Conservation (phyloP, 2,329 filamentous ascomycete genomes). For the Fusarium sp. region DNA sequence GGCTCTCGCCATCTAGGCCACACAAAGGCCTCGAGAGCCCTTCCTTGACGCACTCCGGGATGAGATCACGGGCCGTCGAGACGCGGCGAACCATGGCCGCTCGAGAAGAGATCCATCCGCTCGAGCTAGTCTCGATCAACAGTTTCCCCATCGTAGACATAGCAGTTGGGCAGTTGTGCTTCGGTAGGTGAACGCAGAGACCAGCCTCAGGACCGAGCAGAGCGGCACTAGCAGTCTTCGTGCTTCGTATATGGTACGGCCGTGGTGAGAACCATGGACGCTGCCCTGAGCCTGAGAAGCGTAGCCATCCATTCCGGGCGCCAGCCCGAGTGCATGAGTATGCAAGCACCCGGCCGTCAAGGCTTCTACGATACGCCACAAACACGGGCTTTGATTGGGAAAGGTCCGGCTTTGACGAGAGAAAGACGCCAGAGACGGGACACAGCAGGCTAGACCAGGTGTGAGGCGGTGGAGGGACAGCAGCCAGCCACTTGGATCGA, state of each 20-base stretch:
- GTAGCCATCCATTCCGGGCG: constrained; percentile 24
- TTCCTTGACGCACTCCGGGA: constrained; percentile 32
- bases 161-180: background rate
- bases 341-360: constrained; percentile 62
- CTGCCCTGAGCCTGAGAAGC: constrained; percentile 35
- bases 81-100: constrained; percentile 27
- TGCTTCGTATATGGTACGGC: constrained; percentile 23
- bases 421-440: constrained; percentile 40
- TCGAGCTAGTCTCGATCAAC: constrained; percentile 26
- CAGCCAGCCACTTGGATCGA: constrained; percentile 32
- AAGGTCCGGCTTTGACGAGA: constrained; percentile 44
- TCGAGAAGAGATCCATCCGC: constrained; percentile 21
- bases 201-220: constrained; percentile 17
- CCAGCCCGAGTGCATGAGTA: constrained; percentile 51
- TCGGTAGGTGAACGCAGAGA: constrained; percentile 21
- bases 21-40: constrained; percentile 36
- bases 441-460: constrained; percentile 40
- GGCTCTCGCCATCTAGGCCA: constrained; percentile 43
- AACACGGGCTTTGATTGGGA: constrained; percentile 55
- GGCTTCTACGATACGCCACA: constrained; percentile 60
- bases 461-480: constrained; percentile 29
- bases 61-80: constrained; percentile 32
- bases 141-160: constrained; percentile 10
- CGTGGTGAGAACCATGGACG: constrained; percentile 21
- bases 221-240: constrained; percentile 27